Evolutionary conservation across 331 rosid genomes (phyloP), one percentile per base, ranked within the genome.

Genomic region (Erythrophleum ivorense): DNA sequence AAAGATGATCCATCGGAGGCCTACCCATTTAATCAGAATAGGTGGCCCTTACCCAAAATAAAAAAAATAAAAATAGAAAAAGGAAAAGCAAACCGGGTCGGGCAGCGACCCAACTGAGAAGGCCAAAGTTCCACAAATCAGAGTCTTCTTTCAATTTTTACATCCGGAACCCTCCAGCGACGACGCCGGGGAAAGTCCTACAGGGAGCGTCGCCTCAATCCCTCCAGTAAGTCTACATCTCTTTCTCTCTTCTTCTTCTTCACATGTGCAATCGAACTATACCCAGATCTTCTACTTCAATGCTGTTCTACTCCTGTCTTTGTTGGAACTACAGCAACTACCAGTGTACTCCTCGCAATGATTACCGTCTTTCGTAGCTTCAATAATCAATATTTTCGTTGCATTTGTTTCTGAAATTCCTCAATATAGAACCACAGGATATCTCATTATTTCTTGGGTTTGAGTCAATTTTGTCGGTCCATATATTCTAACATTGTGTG

Each of bases 121-220:
- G 5, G 15, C 19, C 31, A 21, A 57, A 57, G n/a, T 19, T 57
- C 63, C 34, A 19, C 1, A 57, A 57, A 19, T 21, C 63, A 15
- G n/a, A 46, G 19, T 52, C 50, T 9, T 55, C 3, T 7, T 21
- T 57, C 3, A 0, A 21, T 9, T 1, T 0, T 10, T n/a, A 1
- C 2, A 21, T 19, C 75, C 63, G 7, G 43, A 78, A 71, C 29
- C 41, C 65, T 78, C 74, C 65, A 34, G 65, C 49, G 45, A 7
- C 36, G 74, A 78, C 81, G 54, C 81, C 81, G 64, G 65, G 36
- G 21, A 65, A 16, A 50, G n/a, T 16, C 62, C n/a, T 16, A 6
- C 24, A 40, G 49, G 18, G 15, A 34, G 33, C 48, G 65, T 52
- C n/a, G 52, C 78, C 65, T 54, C 52, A 52, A 34, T 18, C 16